These are phyloP conservation scores for Sphagnum fallax DNA, from an alignment of 228 moss, liverwort and hornwort species.

Conservation along the genomic window DNA sequence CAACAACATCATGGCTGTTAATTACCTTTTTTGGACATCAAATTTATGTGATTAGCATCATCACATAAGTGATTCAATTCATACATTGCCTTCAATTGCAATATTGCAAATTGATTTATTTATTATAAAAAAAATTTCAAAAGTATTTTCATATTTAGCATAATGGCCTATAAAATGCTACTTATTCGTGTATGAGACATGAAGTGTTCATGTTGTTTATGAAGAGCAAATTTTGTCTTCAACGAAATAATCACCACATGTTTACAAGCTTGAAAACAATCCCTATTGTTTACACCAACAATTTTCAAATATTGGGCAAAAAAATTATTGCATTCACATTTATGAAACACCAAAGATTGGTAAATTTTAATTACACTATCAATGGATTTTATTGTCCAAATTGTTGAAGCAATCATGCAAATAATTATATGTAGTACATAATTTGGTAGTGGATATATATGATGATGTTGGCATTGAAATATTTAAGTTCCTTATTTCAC, in stretches of 20 bases:
- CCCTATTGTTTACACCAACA: background rate
- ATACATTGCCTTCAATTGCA: background rate
- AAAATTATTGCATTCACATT: background rate
- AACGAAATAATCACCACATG: background rate
- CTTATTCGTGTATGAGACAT: too few relatives aligned
- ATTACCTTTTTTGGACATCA: slow-evolving; percentile 9
- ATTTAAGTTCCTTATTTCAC: background rate
- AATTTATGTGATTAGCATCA: slow-evolving; percentile 6
- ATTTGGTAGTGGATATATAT: background rate
- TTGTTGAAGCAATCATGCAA: background rate
- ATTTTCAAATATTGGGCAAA: background rate
- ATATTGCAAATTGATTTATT: background rate
- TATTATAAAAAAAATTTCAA: too few relatives aligned
- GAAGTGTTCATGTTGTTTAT: too few relatives aligned
- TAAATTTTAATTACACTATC: background rate
- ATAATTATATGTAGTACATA: background rate
- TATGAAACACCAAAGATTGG: background rate
- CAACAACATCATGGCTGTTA: slow-evolving; percentile 25
- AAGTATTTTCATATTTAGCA: too few relatives aligned
- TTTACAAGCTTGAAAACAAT: background rate
- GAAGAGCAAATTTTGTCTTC: background rate
- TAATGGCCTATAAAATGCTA: too few relatives aligned
- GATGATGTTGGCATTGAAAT: background rate
- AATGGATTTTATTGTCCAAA: background rate
- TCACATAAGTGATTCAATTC: background rate